Evolutionary conservation across 768 basidiomycete species (phyloP).

Genomic region (Gymnopilus junonius): DNA sequence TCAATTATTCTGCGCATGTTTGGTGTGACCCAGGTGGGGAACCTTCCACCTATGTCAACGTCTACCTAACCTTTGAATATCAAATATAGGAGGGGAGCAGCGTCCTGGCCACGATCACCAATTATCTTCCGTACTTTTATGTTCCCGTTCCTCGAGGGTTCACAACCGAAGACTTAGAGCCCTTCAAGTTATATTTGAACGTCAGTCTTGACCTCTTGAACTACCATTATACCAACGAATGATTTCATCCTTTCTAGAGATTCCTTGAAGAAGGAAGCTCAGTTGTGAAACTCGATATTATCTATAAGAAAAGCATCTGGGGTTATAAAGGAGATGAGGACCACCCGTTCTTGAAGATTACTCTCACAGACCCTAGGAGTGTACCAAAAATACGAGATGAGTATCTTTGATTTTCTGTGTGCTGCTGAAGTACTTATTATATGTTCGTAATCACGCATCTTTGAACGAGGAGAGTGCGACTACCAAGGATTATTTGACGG

Average conservation of each 20-base stretch:
- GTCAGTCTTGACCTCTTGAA: slow-evolving; percentile 45
- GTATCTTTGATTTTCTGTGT: slow-evolving; percentile 36
- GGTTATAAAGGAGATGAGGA: slow-evolving; percentile 85
- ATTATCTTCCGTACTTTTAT: slow-evolving; percentile 94
- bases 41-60: background rate
- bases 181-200: slow-evolving; percentile 75
- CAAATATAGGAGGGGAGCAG: slow-evolving; percentile 86
- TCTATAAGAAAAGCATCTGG: slow-evolving; percentile 78
- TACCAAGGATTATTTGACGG: slow-evolving; percentile 64
- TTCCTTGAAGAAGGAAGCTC: slow-evolving; percentile 34
- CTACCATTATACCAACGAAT: background rate
- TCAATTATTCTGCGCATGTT: slow-evolving; percentile 69
- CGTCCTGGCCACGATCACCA: slow-evolving; percentile 80
- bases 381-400: slow-evolving; percentile 87
- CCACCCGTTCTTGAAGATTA: slow-evolving; percentile 85
- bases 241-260: slow-evolving; percentile 25
- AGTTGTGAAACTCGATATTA: slow-evolving; percentile 59
- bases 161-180: slow-evolving; percentile 60
- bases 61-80: background rate
- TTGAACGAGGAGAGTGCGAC: slow-evolving; percentile 76
- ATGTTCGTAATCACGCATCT: slow-evolving; percentile 48
- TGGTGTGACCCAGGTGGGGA: slow-evolving; percentile 83
- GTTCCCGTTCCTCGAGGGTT: slow-evolving; percentile 88
- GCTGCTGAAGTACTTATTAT: background rate
- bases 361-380: slow-evolving; percentile 68